Conservation (phyloP, 2,329 filamentous ascomycete genomes). For the Magnaporthales sp. region DNA sequence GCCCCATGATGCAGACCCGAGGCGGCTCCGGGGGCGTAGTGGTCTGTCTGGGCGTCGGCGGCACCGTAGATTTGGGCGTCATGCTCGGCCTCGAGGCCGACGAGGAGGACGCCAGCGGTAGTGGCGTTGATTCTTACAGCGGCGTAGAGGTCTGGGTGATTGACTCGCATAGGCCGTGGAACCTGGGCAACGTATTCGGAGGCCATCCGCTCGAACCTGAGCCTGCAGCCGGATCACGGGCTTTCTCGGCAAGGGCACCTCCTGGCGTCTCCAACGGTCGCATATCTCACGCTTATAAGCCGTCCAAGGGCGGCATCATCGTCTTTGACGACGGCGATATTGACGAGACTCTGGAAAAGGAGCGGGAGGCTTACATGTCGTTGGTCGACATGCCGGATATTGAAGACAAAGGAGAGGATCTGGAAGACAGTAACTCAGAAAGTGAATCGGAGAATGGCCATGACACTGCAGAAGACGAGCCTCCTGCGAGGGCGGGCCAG, state of each 20-base stretch:
- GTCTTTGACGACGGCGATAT: conserved; percentile 97
- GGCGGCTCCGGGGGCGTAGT: conserved; percentile 85
- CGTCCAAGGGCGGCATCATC: conserved; percentile 78
- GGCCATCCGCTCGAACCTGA: conserved; percentile 51
- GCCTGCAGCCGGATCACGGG: conserved; percentile 22
- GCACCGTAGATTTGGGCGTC: conserved; percentile 77
- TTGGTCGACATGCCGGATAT: conserved; percentile 85
- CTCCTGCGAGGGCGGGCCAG: conserved; percentile 36
- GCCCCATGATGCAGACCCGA: conserved; percentile 75
- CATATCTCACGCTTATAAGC: conserved; percentile 62
- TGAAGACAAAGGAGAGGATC: conserved; percentile 61
- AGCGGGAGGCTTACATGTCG: conserved; percentile 78
- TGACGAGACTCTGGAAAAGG: conserved; percentile 64
- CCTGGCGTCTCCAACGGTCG: conserved; percentile 64
- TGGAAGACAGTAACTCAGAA: conserved; percentile 48
- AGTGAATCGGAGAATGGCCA: conserved; percentile 50
- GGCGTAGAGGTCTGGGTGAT: conserved; percentile 95
- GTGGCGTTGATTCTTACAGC: conserved; percentile 42
- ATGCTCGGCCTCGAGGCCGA: conserved; percentile 67
- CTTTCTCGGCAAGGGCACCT: conserved; percentile 35
- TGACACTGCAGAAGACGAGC: conserved; percentile 27
- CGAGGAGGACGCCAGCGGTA: conserved; percentile 45
- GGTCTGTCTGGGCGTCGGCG: conserved; percentile 86
- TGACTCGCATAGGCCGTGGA: conserved; percentile 89
- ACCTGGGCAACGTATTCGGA: conserved; percentile 86